These are phyloP conservation scores for Plectosphaerella sp. DNA, from an alignment of 2,329 filamentous ascomycete genomes.

Conservation along the genomic window DNA sequence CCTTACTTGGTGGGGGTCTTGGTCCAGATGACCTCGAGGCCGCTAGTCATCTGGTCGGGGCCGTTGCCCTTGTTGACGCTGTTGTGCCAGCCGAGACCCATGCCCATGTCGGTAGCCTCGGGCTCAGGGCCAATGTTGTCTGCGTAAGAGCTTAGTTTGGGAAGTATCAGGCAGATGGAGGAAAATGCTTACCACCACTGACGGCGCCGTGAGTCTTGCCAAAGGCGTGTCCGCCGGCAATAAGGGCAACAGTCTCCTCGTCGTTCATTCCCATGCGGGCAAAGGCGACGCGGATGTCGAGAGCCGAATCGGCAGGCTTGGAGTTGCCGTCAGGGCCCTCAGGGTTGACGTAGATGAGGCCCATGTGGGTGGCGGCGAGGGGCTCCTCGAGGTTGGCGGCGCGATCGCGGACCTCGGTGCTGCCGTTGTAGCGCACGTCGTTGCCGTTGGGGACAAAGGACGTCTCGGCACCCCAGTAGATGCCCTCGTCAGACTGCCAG, in stretches of 20 bases:
- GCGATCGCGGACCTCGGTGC: conserved; percentile 10
- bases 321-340: conserved; percentile 71
- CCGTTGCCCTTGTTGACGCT: conserved; percentile 61
- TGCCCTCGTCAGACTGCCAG: conserved; percentile 71
- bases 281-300: conserved; percentile 72
- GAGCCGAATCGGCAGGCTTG: conserved; percentile 63
- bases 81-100: conserved; percentile 69
- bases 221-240: conserved; percentile 73
- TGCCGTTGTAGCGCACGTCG: conserved; percentile 59
- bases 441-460: conserved; percentile 64
- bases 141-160: conserved; percentile 11
- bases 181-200: conserved; percentile 3
- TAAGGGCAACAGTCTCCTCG: conserved; percentile 75
- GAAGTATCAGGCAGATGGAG: background rate
- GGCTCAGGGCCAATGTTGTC: conserved; percentile 66
- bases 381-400: conserved; percentile 53
- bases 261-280: conserved; percentile 80
- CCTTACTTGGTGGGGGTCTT: conserved; percentile 60
- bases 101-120: conserved; percentile 50
- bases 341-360: conserved; percentile 79
- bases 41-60: conserved; percentile 69
- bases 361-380: conserved; percentile 66
- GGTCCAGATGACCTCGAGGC: conserved; percentile 77
- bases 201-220: conserved; percentile 78
- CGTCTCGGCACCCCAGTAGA: conserved; percentile 73